Conservation (phyloP, 2,329 filamentous ascomycete species). For the Monosporascus sp. region DNA sequence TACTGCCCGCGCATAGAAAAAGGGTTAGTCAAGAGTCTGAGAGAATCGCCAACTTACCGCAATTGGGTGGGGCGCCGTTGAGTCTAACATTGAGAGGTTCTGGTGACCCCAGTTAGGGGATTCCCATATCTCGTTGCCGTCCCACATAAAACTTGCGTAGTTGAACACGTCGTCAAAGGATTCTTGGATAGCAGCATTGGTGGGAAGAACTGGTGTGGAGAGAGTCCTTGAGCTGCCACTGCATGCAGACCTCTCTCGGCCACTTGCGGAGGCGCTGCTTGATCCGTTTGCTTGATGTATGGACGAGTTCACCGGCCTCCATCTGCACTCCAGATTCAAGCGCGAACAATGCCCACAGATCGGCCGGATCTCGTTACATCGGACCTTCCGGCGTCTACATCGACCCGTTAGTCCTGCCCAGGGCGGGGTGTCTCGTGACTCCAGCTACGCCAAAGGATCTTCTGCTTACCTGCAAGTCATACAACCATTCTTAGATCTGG, state of each 20-base stretch:
- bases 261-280: background rate
- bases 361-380: slow-evolving; percentile 49
- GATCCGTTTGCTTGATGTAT: slow-evolving; percentile 9
- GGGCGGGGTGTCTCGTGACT: no score
- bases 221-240: slow-evolving; percentile 2
- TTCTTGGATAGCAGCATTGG: slow-evolving; percentile 12
- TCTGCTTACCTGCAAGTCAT: slow-evolving; percentile 38
- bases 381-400: slow-evolving; percentile 45
- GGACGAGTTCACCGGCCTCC: slow-evolving; percentile 32
- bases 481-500: slow-evolving; percentile 36
- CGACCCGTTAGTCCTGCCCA: slow-evolving; percentile 2
- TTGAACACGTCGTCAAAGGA: slow-evolving; percentile 39
- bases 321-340: slow-evolving; percentile 47
- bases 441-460: no score
- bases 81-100: slow-evolving; percentile 5
- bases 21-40: background rate
- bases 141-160: slow-evolving; percentile 46
- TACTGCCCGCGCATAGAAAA: background rate
- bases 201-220: slow-evolving; percentile 1
- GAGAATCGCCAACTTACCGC: slow-evolving; percentile 7
- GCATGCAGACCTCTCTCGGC: slow-evolving; percentile 5
- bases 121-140: slow-evolving; percentile 32
- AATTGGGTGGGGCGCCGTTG: slow-evolving; percentile 16
- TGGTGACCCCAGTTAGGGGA: slow-evolving; percentile 4
- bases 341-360: slow-evolving; percentile 49